phyloP scores from a whole-genome alignment of 148 eudicot species.

The Chenopodium formosanum region DNA sequence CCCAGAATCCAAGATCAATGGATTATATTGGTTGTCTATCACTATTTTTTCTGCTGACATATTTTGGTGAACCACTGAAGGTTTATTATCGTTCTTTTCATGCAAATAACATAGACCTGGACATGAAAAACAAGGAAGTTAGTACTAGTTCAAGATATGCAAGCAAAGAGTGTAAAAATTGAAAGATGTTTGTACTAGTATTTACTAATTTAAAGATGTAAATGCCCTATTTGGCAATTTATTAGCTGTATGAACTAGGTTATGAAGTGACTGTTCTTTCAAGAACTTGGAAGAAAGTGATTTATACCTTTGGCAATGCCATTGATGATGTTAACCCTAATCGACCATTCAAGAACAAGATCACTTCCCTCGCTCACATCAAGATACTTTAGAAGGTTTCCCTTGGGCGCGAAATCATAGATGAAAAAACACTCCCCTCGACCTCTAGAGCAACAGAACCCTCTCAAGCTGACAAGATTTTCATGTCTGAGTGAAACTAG shows the following conservation, averaged over 20 bases:
- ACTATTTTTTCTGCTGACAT: conserved; percentile 86
- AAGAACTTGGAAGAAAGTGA: too few species aligned
- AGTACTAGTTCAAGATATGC: background rate
- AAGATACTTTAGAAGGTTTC: conserved; percentile 61
- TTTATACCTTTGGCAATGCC: conserved; percentile 87
- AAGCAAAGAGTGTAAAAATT: background rate
- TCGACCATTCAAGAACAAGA: conserved; percentile 67
- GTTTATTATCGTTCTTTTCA: conserved; percentile 49
- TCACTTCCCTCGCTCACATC: conserved; percentile 45
- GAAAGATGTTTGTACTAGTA: background rate
- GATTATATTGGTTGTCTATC: conserved; percentile 53
- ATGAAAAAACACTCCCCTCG: conserved; percentile 89
- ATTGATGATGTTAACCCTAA: conserved; percentile 67
- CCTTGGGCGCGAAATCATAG: conserved; percentile 73
- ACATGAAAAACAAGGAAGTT: conserved; percentile 6
- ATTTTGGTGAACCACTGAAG: conserved; percentile 76
- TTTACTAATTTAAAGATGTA: background rate
- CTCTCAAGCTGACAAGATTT: conserved; percentile 69
- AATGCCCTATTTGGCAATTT: background rate
- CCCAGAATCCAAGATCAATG: conserved; percentile 73
- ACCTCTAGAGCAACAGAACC: conserved; percentile 85
- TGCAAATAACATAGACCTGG: conserved; percentile 77
- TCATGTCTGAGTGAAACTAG: conserved; percentile 69
- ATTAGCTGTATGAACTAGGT: background rate
- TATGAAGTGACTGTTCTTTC: background rate